Evolutionary conservation across 2,329 filamentous ascomycete genomes (phyloP).

Genomic region (Didymella keratinophila): DNA sequence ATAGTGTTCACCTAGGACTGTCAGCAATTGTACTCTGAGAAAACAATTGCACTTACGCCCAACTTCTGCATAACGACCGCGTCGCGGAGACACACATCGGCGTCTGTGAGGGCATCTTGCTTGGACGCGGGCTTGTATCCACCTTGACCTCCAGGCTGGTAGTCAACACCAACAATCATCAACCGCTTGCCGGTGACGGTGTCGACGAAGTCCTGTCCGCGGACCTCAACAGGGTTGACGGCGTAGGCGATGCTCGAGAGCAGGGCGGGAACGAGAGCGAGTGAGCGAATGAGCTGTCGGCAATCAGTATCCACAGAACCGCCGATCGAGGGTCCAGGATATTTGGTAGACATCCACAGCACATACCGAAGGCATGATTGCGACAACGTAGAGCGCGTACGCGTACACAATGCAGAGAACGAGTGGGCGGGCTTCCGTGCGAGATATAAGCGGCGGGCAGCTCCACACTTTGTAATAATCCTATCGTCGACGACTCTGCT

Average conservation of each 20-base stretch:
- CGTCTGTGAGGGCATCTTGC: constrained; percentile 65
- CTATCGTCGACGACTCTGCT: constrained; percentile 18
- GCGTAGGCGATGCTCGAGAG: constrained; percentile 58
- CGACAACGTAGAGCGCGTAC: constrained; percentile 9
- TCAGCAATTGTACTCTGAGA: neutral
- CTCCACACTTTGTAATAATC: constrained; percentile 14
- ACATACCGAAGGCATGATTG: constrained; percentile 24
- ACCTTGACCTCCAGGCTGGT: constrained; percentile 68
- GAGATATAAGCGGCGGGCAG: constrained; percentile 2
- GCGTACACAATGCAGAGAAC: constrained; percentile 15
- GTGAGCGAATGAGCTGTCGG: constrained; percentile 38
- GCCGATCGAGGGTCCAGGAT: constrained; percentile 12
- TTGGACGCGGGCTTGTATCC: constrained; percentile 61
- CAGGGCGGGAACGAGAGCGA: constrained; percentile 40
- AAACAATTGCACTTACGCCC: constrained; percentile 51
- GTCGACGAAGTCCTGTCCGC: constrained; percentile 69
- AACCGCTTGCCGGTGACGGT: constrained; percentile 65
- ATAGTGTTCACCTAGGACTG: constrained; percentile 63
- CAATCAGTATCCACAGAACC: constrained; percentile 22
- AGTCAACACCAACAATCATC: constrained; percentile 67
- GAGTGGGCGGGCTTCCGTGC: constrained; percentile 11
- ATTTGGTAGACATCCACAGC: constrained; percentile 2
- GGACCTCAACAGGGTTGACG: constrained; percentile 64
- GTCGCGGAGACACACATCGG: constrained; percentile 67
- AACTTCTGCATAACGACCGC: constrained; percentile 69